Conservation (phyloP, 306 rosid species). For the Cicer bijugum region DNA sequence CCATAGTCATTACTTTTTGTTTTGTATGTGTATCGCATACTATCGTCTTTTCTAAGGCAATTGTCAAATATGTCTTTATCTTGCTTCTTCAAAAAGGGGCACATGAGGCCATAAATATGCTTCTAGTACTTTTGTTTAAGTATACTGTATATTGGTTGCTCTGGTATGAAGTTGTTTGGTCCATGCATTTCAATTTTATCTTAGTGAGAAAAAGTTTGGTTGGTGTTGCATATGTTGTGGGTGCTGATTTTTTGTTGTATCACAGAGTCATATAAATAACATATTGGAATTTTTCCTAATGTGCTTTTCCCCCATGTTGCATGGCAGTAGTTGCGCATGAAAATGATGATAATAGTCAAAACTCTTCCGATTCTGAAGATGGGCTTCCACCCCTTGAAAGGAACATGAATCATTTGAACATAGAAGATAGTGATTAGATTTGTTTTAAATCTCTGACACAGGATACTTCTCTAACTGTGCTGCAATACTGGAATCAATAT, state of each 20-base stretch:
- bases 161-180: background rate
- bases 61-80: background rate
- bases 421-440: constrained; percentile 58
- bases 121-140: constrained; percentile 1
- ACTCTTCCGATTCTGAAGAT: constrained; percentile 65
- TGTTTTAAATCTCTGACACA: constrained; percentile 27
- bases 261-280: background rate
- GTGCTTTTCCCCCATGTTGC: constrained; percentile 40
- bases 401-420: constrained; percentile 80
- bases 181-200: background rate
- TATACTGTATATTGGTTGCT: background rate
- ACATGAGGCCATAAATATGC: constrained; percentile 15
- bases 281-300: background rate
- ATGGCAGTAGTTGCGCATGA: constrained; percentile 46
- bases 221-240: background rate
- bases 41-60: background rate
- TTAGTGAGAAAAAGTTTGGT: background rate
- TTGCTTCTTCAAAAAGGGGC: constrained; percentile 5
- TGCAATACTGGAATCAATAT: constrained; percentile 8
- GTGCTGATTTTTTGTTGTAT: background rate
- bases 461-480: constrained; percentile 20
- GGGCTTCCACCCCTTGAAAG: constrained; percentile 92
- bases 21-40: too few species aligned
- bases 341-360: constrained; percentile 43
- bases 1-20: too few species aligned